A percentile compares a stretch with the other conserved stretches of the same genome.
phyloP scores from a whole-genome alignment of 1,284 basidiomycete species.

The Cystobasidium sp. region DNA sequence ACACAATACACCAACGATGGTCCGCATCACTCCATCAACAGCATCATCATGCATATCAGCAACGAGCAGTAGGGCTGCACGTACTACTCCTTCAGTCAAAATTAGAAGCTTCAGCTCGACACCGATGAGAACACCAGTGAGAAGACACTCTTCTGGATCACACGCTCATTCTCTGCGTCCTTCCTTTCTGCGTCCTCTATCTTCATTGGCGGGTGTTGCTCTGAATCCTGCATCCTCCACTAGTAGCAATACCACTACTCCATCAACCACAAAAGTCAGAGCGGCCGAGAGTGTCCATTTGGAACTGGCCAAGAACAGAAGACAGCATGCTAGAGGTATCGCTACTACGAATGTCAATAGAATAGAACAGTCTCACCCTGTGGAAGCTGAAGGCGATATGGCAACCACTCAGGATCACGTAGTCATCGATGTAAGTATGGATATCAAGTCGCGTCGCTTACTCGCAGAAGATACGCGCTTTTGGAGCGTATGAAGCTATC shows the following conservation, averaged over 20 bases:
- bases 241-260: not conserved
- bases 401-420: slow-evolving; percentile 32
- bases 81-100: too few relatives aligned
- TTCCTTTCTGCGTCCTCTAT: slow-evolving; percentile 8
- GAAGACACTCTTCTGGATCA: not conserved
- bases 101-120: slow-evolving; percentile 5
- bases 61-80: too few relatives aligned
- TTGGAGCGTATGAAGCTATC: not conserved
- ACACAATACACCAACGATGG: not conserved
- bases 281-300: slow-evolving; percentile 7
- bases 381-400: slow-evolving; percentile 29
- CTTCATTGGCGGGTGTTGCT: slow-evolving; percentile 1
- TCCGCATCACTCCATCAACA: not conserved
- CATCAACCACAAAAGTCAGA: not conserved
- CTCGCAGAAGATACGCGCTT: not conserved
- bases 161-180: not conserved
- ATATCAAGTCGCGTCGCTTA: not conserved
- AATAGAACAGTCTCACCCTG: slow-evolving; percentile 12
- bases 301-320: not conserved
- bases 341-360: not conserved
- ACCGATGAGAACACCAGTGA: not conserved
- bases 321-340: not conserved
- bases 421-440: slow-evolving; percentile 25
- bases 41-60: not conserved
- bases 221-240: not conserved